Evolutionary conservation across 176 grass and related monocot species (phyloP), one percentile per base, ranked within the genome.

Genomic region (Miscanthus lutarioriparius): DNA sequence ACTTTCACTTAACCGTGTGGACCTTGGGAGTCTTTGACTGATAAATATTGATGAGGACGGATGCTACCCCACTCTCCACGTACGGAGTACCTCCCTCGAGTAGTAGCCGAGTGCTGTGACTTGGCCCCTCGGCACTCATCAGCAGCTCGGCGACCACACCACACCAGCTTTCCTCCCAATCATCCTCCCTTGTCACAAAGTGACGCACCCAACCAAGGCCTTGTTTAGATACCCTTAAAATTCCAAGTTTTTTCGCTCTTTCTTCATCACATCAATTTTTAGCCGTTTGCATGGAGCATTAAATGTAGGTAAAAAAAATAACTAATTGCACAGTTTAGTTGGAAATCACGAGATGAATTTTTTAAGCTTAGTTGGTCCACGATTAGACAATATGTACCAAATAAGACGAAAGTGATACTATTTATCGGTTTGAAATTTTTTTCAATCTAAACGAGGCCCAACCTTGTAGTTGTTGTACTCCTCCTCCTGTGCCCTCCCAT

Each of bases 1-100:
- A 70, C 26, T 76, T 36, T 20, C 48, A 48, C 63, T 70, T 70
- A 62, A 77, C 72, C 70, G 77, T 26, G 68, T 86, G 56, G 58
- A 80, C 77, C 67, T 75, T 56, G 10, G 33, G 33, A 35, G 36
- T 8, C 0, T 8, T 45, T 70, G 67, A 70, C 67, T 69, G 33
- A 5, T 66, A 7, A 16, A 47, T 47, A 15, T 15, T 5, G 11
- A 14, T 45, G 11, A 3, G 0, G 12, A 45, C 44, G 3, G 3
- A 44, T 44, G 11, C 41, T 16, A 5, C 45, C 12, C 10, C 41
- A 13, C 43, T 65, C 62, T 15, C 26, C 62, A 33, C 27, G 27
- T 65, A 63, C 10, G 40, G 10, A 15, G 13, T 16, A 67, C 15
- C 64, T 67, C 40, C 11, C 43, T 45, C 12, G 13, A 0, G 32